A percentile compares a stretch with the other conserved stretches of the same genome.
Evolutionary conservation across 2,329 filamentous ascomycete genomes (phyloP).

Genomic region (Arthrobotrys conoides): DNA sequence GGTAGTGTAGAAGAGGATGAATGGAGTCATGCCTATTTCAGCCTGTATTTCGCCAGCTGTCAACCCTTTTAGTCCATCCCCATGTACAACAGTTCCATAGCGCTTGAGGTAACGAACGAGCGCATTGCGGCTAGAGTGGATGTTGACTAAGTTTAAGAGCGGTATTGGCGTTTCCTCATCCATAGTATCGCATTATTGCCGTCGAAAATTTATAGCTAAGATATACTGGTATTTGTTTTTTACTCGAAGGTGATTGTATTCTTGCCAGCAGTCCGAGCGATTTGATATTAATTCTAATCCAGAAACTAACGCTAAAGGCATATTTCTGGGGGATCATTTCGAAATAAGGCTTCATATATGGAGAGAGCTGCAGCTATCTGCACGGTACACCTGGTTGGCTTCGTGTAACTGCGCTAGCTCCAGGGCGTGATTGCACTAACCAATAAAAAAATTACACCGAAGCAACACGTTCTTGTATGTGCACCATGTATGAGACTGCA

Average conservation of each 20-base stretch:
- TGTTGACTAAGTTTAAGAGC: constrained; percentile 8
- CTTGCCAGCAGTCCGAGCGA: neutral
- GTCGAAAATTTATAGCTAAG: neutral
- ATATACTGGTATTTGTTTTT: neutral
- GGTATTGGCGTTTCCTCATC: constrained; percentile 16
- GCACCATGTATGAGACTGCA: neutral
- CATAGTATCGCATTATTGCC: neutral
- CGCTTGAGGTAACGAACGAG: constrained; percentile 29
- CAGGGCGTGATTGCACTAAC: neutral
- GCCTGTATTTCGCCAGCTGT: constrained; percentile 29
- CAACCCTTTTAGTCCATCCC: constrained; percentile 28
- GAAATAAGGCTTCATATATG: neutral
- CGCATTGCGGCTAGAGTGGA: constrained; percentile 21
- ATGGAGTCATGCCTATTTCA: constrained; percentile 26
- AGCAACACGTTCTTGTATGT: neutral
- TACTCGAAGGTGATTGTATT: neutral
- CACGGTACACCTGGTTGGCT: constrained; percentile 4
- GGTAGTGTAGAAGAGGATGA: neutral
- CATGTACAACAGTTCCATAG: constrained; percentile 24
- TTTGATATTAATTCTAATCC: neutral
- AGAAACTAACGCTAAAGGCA: neutral
- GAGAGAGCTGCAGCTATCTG: neutral
- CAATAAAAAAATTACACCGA: constrained; percentile 22
- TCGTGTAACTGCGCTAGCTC: constrained; percentile 8
- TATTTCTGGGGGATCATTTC: neutral